Conservation (phyloP, 73 alveolate species). For the Tetrahymena thermophila region DNA sequence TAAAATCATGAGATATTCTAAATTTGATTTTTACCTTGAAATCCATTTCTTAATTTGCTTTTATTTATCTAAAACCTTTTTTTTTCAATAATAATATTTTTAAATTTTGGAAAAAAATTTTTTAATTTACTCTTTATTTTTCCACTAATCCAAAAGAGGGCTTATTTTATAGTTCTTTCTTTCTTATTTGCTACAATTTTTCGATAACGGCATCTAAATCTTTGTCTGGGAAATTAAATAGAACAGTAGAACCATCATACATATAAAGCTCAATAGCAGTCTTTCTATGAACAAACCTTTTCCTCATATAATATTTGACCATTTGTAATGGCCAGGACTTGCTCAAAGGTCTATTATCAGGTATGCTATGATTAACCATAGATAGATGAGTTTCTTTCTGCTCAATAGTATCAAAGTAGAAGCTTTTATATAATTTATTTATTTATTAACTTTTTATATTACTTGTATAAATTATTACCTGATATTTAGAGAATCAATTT, state of each 20-base stretch:
- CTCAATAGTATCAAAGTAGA: neutral
- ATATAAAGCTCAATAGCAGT: slow-evolving; percentile 29
- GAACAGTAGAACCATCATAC: slow-evolving; percentile 17
- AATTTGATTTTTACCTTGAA: slow-evolving; percentile 79
- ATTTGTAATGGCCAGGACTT: neutral
- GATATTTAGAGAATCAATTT: neutral
- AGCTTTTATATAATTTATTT: neutral
- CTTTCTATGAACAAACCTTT: slow-evolving; percentile 5
- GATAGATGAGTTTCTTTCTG: neutral
- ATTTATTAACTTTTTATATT: neutral
- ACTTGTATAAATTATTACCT: neutral
- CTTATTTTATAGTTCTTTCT: neutral
- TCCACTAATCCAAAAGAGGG: neutral
- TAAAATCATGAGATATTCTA: slow-evolving; percentile 74
- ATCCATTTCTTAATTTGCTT: slow-evolving; percentile 78
- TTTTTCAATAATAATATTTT: slow-evolving; percentile 7
- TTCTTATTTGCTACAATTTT: neutral
- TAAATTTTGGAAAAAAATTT: neutral
- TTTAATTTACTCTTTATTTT: neutral
- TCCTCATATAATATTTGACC: neutral
- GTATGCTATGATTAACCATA: neutral
- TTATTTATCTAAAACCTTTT: slow-evolving; percentile 47
- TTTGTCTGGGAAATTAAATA: neutral
- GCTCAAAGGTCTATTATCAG: neutral
- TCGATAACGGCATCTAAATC: neutral